Evolutionary conservation across 73 alveolate genomes (phyloP).

Genomic region (Paramecium sexaurelia): DNA sequence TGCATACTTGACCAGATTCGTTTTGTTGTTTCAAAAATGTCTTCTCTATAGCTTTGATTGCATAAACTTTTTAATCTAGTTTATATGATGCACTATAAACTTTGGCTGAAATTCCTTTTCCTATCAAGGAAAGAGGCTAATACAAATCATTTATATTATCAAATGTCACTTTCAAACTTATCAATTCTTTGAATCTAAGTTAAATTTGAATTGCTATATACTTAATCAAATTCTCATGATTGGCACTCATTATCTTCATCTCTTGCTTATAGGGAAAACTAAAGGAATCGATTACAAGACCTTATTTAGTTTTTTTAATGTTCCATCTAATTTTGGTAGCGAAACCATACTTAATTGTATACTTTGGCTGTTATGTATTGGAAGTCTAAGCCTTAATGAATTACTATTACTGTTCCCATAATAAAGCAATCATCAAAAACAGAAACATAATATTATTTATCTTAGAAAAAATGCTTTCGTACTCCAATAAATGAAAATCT

Average conservation of each 20-base stretch:
- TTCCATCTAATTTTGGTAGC: neutral
- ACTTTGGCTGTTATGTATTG: neutral
- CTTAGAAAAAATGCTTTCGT: neutral
- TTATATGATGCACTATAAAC: conserved; percentile 6
- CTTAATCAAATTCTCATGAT: conserved; percentile 2
- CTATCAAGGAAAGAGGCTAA: neutral
- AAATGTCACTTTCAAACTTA: neutral
- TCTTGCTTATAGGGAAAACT: conserved; percentile 7
- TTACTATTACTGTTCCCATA: neutral
- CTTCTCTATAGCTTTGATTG: conserved; percentile 41
- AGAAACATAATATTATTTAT: neutral
- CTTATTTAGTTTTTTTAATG: neutral
- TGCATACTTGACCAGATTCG: neutral
- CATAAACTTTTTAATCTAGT: neutral
- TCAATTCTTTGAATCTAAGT: conserved; percentile 17
- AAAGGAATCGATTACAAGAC: neutral
- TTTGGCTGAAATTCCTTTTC: conserved; percentile 44
- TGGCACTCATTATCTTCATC: neutral
- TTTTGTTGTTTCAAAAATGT: neutral
- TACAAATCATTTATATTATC: neutral
- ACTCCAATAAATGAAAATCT: neutral
- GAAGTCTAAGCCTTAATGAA: neutral
- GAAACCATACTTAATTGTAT: neutral
- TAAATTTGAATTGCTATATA: neutral
- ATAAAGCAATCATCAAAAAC: neutral